phyloP scores from a whole-genome alignment of 2,329 filamentous ascomycete genomes.

The Trichoderma lentiforme region DNA sequence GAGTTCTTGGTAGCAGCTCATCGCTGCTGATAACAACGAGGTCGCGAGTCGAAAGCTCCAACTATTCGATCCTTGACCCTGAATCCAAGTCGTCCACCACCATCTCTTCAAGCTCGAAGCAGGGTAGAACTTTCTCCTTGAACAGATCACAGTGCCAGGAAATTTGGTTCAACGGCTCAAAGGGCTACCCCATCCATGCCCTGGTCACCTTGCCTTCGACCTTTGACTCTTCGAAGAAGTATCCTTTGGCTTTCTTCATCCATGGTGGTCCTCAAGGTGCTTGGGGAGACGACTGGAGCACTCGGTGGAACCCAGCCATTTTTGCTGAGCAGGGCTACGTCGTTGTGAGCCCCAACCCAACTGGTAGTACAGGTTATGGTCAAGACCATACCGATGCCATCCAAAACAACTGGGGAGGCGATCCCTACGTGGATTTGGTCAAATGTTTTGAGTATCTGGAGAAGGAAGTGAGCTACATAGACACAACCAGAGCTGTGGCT shows the following conservation, averaged over 20 bases:
- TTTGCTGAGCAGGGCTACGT: slow-evolving; percentile 88
- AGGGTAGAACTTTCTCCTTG: slow-evolving; percentile 65
- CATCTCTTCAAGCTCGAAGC: slow-evolving; percentile 63
- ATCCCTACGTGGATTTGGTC: slow-evolving; percentile 79
- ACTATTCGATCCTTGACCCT: slow-evolving; percentile 60
- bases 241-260: slow-evolving; percentile 75
- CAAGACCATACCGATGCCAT: slow-evolving; percentile 76
- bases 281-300: slow-evolving; percentile 74
- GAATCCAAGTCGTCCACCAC: slow-evolving; percentile 35
- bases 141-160: slow-evolving; percentile 61
- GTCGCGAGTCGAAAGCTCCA: slow-evolving; percentile 69
- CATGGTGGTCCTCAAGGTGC: slow-evolving; percentile 80
- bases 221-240: slow-evolving; percentile 69
- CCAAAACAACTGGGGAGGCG: slow-evolving; percentile 75
- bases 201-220: slow-evolving; percentile 62
- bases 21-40: slow-evolving; percentile 63
- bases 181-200: slow-evolving; percentile 64
- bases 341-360: slow-evolving; percentile 77
- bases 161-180: slow-evolving; percentile 66
- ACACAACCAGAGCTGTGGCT: slow-evolving; percentile 66
- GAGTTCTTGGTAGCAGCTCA: slow-evolving; percentile 45
- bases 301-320: slow-evolving; percentile 80
- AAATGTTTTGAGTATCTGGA: slow-evolving; percentile 73
- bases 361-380: slow-evolving; percentile 79
- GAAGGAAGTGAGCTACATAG: slow-evolving; percentile 63